phyloP scores from a whole-genome alignment of 805 yeast genomes.

The Cyberlindnera lachancei region DNA sequence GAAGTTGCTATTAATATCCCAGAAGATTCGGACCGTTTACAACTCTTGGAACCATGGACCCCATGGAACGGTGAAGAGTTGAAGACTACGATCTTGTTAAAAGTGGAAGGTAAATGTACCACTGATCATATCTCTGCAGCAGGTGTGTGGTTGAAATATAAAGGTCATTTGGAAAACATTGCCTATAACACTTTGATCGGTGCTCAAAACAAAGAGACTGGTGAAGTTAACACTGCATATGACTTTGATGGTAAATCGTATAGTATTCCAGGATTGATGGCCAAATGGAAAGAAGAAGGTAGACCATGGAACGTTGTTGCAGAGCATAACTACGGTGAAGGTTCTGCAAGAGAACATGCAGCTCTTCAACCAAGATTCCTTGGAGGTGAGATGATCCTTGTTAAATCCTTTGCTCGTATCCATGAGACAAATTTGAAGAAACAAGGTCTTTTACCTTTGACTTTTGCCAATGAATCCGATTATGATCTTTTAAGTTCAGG shows the following conservation, averaged over 20 bases:
- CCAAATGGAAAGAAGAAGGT: slow-evolving; percentile 80
- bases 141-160: slow-evolving; percentile 97
- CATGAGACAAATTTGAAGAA: slow-evolving; percentile 97
- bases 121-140: slow-evolving; percentile 99
- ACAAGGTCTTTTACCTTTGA: slow-evolving; percentile 94
- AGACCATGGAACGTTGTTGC: slow-evolving; percentile 95
- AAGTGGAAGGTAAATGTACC: slow-evolving; percentile 97
- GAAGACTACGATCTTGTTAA: slow-evolving; percentile 65
- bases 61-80: slow-evolving; percentile 86
- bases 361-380: slow-evolving; percentile 92
- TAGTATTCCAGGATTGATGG: slow-evolving; percentile 94
- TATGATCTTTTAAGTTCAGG: slow-evolving; percentile 76
- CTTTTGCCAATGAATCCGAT: slow-evolving; percentile 84
- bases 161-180: slow-evolving; percentile 94
- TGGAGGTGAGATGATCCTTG: slow-evolving; percentile 83
- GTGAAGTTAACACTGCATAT: slow-evolving; percentile 85
- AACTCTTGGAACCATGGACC: slow-evolving; percentile 79
- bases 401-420: slow-evolving; percentile 95
- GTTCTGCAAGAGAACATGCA: slow-evolving; percentile 98
- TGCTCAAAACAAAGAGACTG: slow-evolving; percentile 94
- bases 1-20: slow-evolving; percentile 61
- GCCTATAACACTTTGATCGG: slow-evolving; percentile 94
- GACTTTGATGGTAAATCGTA: slow-evolving; percentile 74
- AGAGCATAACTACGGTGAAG: slow-evolving; percentile 98
- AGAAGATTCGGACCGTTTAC: slow-evolving; percentile 87